Conservation (phyloP, 768 basidiomycete genomes). For the Pholiota molesta region DNA sequence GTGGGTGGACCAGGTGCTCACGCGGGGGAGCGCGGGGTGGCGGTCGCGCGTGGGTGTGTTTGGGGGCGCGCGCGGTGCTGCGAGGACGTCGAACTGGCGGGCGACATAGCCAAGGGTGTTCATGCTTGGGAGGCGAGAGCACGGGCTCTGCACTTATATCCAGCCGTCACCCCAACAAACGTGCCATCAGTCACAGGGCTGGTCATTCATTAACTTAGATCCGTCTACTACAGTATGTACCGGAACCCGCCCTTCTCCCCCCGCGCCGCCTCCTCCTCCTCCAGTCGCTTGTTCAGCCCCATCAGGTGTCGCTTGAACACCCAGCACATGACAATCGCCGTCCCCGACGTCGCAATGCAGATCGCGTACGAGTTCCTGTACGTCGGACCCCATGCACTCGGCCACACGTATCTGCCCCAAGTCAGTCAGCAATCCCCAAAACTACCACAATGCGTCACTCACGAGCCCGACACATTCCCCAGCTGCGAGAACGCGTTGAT, state of each 20-base stretch:
- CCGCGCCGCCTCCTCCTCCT: constrained; percentile 42
- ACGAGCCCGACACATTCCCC: constrained; percentile 85
- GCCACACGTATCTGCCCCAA: constrained; percentile 63
- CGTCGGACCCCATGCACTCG: constrained; percentile 63
- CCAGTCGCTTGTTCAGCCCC: constrained; percentile 40
- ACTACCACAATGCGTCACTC: constrained; percentile 32
- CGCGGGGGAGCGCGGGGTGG: constrained; percentile 43
- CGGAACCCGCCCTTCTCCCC: constrained; percentile 46
- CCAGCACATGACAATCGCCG: constrained; percentile 55
- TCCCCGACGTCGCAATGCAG: constrained; percentile 61
- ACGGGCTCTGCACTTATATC: constrained; percentile 4
- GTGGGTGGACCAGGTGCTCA: constrained; percentile 60
- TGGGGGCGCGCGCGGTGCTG: constrained; percentile 60
- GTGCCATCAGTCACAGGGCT: constrained; percentile 8
- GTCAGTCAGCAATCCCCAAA: constrained; percentile 11
- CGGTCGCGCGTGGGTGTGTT: constrained; percentile 47
- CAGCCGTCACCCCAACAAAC: constrained; percentile 6
- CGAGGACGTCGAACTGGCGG: constrained; percentile 79
- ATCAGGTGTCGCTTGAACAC: constrained; percentile 46
- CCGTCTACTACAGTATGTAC: constrained; percentile 46
- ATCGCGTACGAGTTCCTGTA: constrained; percentile 74
- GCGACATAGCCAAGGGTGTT: constrained; percentile 84
- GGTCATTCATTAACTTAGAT: neutral
- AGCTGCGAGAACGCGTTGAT: constrained; percentile 83
- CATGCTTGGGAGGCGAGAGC: constrained; percentile 43